These are phyloP conservation scores for Globisporangium iwayamae DNA, from an alignment of 352 stramenopile species.

Conservation along the genomic window DNA sequence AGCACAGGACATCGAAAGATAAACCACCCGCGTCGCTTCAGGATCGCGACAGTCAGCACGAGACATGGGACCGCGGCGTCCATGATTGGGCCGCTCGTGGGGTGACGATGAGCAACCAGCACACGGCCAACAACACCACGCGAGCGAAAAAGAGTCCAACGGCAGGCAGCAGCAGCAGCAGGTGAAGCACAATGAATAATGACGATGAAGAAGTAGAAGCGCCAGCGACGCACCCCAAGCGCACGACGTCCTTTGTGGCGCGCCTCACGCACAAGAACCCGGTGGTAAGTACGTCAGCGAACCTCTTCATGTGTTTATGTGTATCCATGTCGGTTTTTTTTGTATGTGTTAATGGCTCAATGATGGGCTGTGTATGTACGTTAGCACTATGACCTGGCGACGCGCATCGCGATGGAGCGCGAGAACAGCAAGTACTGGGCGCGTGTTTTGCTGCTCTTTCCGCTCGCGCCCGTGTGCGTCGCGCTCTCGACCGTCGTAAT, in stretches of 20 bases:
- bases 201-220: conserved; percentile 14
- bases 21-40: no score
- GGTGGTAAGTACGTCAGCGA: conserved; percentile 10
- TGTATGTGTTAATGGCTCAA: no score
- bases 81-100: no score
- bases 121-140: no score
- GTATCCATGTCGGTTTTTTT: no score
- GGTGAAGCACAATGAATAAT: conserved; percentile 1
- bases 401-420: conserved; percentile 45
- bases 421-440: conserved; percentile 77
- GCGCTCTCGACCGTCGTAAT: conserved; percentile 60
- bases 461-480: conserved; percentile 50
- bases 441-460: conserved; percentile 57
- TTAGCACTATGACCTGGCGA: conserved; percentile 45
- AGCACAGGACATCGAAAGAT: no score
- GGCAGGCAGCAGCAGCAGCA: not conserved
- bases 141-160: no score
- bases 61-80: no score
- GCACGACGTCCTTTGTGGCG: conserved; percentile 53
- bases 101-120: no score
- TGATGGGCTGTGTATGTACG: not conserved
- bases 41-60: no score
- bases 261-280: conserved; percentile 43
- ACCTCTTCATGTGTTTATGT: not conserved
- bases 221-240: conserved; percentile 52